Conservation (phyloP, 768 basidiomycete species). For the Neoboletus brunneissimus region DNA sequence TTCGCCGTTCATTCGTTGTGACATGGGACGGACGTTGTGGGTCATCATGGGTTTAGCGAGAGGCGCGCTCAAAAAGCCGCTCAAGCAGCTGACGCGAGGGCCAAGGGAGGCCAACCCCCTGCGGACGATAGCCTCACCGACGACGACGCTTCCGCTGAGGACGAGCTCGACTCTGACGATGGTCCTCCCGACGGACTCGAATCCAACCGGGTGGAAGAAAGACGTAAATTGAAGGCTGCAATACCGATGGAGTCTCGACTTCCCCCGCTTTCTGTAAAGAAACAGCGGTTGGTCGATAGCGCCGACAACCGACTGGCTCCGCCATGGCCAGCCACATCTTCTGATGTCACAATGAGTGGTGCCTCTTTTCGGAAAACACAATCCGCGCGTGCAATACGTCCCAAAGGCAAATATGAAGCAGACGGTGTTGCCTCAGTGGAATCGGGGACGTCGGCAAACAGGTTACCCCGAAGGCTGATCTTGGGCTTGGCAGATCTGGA, state of each 20-base stretch:
- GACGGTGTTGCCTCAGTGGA: slow-evolving; percentile 22
- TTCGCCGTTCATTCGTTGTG: slow-evolving; percentile 4
- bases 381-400: slow-evolving; percentile 25
- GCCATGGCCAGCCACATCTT: slow-evolving; percentile 20
- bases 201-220: slow-evolving; percentile 19
- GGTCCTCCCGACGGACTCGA: slow-evolving; percentile 24
- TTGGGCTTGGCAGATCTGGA: slow-evolving; percentile 56
- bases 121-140: slow-evolving; percentile 30
- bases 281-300: slow-evolving; percentile 17
- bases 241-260: slow-evolving; percentile 19
- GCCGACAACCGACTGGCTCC: slow-evolving; percentile 19
- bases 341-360: slow-evolving; percentile 12
- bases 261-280: slow-evolving; percentile 24
- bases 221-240: slow-evolving; percentile 24
- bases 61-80: slow-evolving; percentile 55
- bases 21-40: not conserved
- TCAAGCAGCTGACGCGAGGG: slow-evolving; percentile 48
- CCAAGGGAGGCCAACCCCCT: slow-evolving; percentile 29
- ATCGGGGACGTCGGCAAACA: slow-evolving; percentile 12
- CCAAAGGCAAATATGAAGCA: slow-evolving; percentile 24
- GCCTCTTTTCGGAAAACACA: slow-evolving; percentile 22
- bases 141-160: slow-evolving; percentile 32
- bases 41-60: slow-evolving; percentile 38
- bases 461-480: slow-evolving; percentile 26
- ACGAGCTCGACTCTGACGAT: slow-evolving; percentile 39